These are phyloP conservation scores for Coelastrella sp. DNA, from an alignment of 139 green algal genomes.

Conservation along the genomic window DNA sequence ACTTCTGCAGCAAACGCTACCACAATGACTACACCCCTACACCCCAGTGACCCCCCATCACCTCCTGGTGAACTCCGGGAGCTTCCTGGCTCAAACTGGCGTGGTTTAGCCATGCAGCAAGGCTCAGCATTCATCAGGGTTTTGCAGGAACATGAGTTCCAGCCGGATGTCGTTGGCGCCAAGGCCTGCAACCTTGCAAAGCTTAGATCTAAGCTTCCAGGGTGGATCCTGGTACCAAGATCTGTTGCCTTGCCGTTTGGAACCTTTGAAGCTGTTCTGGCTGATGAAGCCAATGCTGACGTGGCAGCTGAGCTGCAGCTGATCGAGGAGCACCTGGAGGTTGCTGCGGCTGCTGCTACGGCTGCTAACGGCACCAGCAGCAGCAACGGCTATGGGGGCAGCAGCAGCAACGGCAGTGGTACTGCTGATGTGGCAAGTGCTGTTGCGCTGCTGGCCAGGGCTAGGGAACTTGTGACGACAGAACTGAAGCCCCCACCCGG, in stretches of 20 bases:
- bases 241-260: constrained; percentile 88
- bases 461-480: constrained; percentile 52
- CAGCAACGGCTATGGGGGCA: background rate
- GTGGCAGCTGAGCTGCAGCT: constrained; percentile 55
- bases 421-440: background rate
- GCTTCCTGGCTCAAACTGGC: background rate
- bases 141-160: constrained; percentile 68
- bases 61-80: background rate
- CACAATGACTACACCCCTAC: background rate
- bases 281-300: constrained; percentile 60
- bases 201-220: constrained; percentile 51
- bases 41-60: background rate
- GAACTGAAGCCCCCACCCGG: constrained; percentile 23
- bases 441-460: constrained; percentile 44
- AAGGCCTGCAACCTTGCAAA: constrained; percentile 84
- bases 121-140: constrained; percentile 39
- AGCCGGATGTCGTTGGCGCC: constrained; percentile 74
- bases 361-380: constrained; percentile 5
- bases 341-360: background rate
- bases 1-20: background rate
- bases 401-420: constrained; percentile 5
- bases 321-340: constrained; percentile 46
- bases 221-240: constrained; percentile 6
- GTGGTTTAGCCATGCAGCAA: background rate
- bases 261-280: constrained; percentile 84